Evolutionary conservation across 345 rosid species (phyloP).

Genomic region (Brassica juncea): DNA sequence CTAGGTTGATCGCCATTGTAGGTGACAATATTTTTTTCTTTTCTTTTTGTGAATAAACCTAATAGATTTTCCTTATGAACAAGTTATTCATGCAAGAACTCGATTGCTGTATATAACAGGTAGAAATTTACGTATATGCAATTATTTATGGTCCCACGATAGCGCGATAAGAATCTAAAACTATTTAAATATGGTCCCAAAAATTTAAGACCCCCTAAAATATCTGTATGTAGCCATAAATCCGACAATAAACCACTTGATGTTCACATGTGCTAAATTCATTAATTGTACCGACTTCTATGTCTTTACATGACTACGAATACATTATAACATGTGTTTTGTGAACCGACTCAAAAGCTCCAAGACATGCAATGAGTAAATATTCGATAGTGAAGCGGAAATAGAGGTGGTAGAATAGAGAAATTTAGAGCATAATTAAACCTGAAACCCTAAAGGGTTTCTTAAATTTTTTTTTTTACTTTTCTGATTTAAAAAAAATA

Average conservation of each 20-base stretch:
- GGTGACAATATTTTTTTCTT: background rate
- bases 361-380: background rate
- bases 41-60: background rate
- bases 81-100: background rate
- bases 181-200: background rate
- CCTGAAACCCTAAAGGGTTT: no score
- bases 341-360: background rate
- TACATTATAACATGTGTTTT: background rate
- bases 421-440: no score
- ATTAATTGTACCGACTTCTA: background rate
- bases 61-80: background rate
- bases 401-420: background rate
- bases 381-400: background rate
- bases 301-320: background rate
- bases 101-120: background rate
- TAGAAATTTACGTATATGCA: background rate
- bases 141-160: background rate
- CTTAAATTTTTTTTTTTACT: no score
- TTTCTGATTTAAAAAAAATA: no score
- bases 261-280: background rate
- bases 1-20: slow-evolving; percentile 5
- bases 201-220: background rate
- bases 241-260: background rate
- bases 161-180: background rate
- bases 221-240: background rate